Evolutionary conservation across 352 stramenopile genomes (phyloP).

Genomic region (Phytopythium kandeliae): DNA sequence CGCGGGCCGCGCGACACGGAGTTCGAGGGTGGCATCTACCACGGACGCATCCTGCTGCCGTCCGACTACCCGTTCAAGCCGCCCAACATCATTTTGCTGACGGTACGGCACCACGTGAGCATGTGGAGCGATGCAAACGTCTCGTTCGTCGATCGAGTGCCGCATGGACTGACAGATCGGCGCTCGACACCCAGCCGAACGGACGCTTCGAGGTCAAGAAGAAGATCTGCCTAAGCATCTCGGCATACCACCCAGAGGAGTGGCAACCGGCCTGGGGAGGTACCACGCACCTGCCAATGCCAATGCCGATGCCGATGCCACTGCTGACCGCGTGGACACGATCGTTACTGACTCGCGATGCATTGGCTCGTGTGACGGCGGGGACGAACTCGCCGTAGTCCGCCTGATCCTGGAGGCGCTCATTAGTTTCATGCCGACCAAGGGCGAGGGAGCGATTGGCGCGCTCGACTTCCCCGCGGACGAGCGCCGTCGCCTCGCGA

Average conservation of each 20-base stretch:
- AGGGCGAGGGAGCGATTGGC: conserved; percentile 79
- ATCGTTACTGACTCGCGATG: conserved; percentile 5
- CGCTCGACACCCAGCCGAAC: conserved; percentile 80
- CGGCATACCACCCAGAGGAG: conserved; percentile 96
- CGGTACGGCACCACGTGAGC: too few species aligned
- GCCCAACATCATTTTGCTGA: conserved; percentile 97
- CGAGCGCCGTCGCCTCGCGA: conserved; percentile 54
- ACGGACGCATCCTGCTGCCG: conserved; percentile 95
- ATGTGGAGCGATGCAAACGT: too few species aligned
- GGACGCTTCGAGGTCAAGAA: conserved; percentile 96
- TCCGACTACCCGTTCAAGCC: conserved; percentile 95
- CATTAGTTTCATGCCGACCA: conserved; percentile 96
- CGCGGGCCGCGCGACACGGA: conserved; percentile 94
- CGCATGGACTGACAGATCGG: too few species aligned
- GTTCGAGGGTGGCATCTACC: conserved; percentile 97
- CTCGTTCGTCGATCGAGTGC: too few species aligned
- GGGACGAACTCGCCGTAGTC: conserved; percentile 64
- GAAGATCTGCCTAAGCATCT: conserved; percentile 99
- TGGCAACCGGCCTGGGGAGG: conserved; percentile 93
- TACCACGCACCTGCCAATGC: conserved; percentile 9
- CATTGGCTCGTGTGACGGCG: neutral
- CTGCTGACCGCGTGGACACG: too few species aligned
- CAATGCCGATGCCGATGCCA: too few species aligned
- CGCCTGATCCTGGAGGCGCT: conserved; percentile 97
- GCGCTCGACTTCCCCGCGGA: conserved; percentile 70